phyloP scores from a whole-genome alignment of 345 rosid genomes.

The Stellera chamaejasme region DNA sequence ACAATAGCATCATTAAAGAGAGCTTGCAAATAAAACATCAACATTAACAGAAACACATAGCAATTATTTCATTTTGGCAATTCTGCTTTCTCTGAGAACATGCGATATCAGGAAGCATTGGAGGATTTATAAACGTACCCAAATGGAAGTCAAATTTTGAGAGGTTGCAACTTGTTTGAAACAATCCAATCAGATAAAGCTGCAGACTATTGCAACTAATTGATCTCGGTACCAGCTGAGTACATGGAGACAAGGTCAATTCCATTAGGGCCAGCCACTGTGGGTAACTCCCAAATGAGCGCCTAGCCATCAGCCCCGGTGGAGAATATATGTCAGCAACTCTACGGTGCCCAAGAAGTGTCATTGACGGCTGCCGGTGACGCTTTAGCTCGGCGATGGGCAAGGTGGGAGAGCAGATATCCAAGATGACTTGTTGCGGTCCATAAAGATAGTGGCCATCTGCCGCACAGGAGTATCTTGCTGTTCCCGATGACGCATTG shows the following conservation, averaged over 20 bases:
- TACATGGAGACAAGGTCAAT: conserved; percentile 88
- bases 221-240: conserved; percentile 76
- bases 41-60: too few relatives aligned
- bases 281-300: conserved; percentile 86
- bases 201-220: conserved; percentile 89
- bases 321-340: conserved; percentile 70
- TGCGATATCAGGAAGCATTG: too few relatives aligned
- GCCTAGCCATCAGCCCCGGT: conserved; percentile 84
- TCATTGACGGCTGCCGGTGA: conserved; percentile 66
- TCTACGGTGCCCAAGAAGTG: conserved; percentile 81
- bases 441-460: conserved; percentile 79
- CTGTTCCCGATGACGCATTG: conserved; percentile 2
- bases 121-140: too few relatives aligned
- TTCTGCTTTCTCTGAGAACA: too few relatives aligned
- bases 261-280: conserved; percentile 89
- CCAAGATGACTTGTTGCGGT: conserved; percentile 65
- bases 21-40: too few relatives aligned
- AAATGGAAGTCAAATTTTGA: conserved; percentile 55
- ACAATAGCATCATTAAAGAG: too few relatives aligned
- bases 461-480: conserved; percentile 67
- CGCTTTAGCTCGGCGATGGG: conserved; percentile 76
- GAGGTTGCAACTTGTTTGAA: conserved; percentile 76
- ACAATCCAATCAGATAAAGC: conserved; percentile 90
- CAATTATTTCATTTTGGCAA: too few relatives aligned
- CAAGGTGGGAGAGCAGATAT: conserved; percentile 57